Evolutionary conservation across 495 filamentous ascomycete genomes (phyloP).

Genomic region (Aspergillus sclerotioniger): DNA sequence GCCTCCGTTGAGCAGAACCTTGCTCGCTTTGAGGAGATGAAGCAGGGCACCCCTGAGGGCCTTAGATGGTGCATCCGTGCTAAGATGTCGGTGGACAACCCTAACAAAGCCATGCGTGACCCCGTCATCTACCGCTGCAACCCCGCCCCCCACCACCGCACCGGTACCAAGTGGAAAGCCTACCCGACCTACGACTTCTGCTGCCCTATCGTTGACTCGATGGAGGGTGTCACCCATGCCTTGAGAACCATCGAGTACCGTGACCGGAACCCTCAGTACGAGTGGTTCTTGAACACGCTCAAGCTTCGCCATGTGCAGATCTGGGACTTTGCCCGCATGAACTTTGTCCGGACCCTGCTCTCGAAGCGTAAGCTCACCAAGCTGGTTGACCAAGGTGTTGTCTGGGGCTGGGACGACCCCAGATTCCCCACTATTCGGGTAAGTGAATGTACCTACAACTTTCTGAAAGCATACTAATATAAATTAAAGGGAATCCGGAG

Average conservation of each 20-base stretch:
- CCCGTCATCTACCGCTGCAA: slow-evolving; percentile 93
- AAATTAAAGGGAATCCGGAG: slow-evolving; percentile 83
- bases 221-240: slow-evolving; percentile 93
- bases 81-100: slow-evolving; percentile 79
- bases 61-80: slow-evolving; percentile 81
- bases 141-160: slow-evolving; percentile 80
- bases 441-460: no score
- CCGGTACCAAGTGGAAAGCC: slow-evolving; percentile 85
- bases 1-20: slow-evolving; percentile 78
- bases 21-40: slow-evolving; percentile 83
- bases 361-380: slow-evolving; percentile 96
- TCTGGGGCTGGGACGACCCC: slow-evolving; percentile 94
- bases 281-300: slow-evolving; percentile 89
- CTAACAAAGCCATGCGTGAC: slow-evolving; percentile 84
- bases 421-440: slow-evolving; percentile 94
- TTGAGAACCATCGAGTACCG: slow-evolving; percentile 95
- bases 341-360: slow-evolving; percentile 86
- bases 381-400: slow-evolving; percentile 79
- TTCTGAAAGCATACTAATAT: no score
- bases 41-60: slow-evolving; percentile 72
- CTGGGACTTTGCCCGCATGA: slow-evolving; percentile 97
- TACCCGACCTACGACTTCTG: slow-evolving; percentile 97
- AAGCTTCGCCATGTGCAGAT: slow-evolving; percentile 86
- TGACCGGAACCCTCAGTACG: slow-evolving; percentile 94
- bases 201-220: slow-evolving; percentile 84